phyloP scores from a whole-genome alignment of 2,329 filamentous ascomycete genomes.

The Alternaria burnsii region DNA sequence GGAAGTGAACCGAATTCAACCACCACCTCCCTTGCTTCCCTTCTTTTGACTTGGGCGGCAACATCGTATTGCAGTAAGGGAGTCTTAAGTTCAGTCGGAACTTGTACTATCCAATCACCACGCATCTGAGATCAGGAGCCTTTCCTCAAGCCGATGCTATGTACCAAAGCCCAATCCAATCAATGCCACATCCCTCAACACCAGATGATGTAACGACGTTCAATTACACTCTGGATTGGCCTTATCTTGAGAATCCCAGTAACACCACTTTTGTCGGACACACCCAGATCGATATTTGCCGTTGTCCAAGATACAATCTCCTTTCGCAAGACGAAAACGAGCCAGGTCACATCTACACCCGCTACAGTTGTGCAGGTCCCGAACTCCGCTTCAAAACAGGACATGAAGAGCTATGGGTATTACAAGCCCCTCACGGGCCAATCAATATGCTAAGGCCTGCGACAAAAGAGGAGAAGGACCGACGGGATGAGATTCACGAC shows the following conservation, averaged over 20 bases:
- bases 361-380: constrained; percentile 37
- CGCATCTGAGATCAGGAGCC: neutral
- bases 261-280: constrained; percentile 41
- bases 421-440: constrained; percentile 30
- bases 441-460: constrained; percentile 45
- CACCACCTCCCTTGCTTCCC: neutral
- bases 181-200: constrained; percentile 36
- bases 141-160: constrained; percentile 9
- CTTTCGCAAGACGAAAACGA: constrained; percentile 14
- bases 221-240: constrained; percentile 45
- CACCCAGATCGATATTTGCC: constrained; percentile 39
- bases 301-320: constrained; percentile 28
- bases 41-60: neutral
- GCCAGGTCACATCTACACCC: constrained; percentile 42
- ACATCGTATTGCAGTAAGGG: neutral
- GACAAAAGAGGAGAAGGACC: constrained; percentile 21
- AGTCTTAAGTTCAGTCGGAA: neutral
- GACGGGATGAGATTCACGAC: constrained; percentile 29
- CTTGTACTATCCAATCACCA: neutral
- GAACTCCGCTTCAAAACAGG: constrained; percentile 29
- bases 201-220: constrained; percentile 49
- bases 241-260: constrained; percentile 40
- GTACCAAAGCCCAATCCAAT: constrained; percentile 19
- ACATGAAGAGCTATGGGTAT: constrained; percentile 35
- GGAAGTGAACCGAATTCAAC: neutral